Evolutionary conservation across 805 yeast genomes (phyloP).

Genomic region (Candida pseudoglaebosa): DNA sequence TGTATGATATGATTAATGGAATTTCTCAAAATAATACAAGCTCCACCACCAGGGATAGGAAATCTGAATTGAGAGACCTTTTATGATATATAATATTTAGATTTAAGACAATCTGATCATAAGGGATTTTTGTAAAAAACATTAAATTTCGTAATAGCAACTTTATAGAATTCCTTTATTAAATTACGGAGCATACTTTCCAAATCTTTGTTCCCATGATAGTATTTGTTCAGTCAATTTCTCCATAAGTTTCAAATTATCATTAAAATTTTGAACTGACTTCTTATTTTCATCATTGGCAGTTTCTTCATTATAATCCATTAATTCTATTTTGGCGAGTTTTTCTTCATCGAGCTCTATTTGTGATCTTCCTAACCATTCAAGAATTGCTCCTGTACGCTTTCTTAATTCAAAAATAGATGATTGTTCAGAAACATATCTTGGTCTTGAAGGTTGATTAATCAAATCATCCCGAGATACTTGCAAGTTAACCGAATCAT

Average conservation of each 20-base stretch:
- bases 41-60: conserved; percentile 12
- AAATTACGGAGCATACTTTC: conserved; percentile 41
- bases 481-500: conserved; percentile 1
- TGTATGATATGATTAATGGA: conserved; percentile 29
- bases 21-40: not conserved
- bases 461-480: conserved; percentile 44
- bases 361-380: conserved; percentile 85
- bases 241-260: conserved; percentile 66
- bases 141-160: not conserved
- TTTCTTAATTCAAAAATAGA: conserved; percentile 81
- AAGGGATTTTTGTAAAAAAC: not conserved
- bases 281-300: conserved; percentile 21
- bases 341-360: conserved; percentile 76
- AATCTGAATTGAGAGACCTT: conserved; percentile 37
- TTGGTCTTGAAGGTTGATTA: conserved; percentile 75
- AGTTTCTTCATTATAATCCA: conserved; percentile 37
- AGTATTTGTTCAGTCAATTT: conserved; percentile 65
- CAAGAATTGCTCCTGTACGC: conserved; percentile 84
- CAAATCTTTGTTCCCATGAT: conserved; percentile 76
- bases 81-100: conserved; percentile 12
- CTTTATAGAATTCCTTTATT: no score
- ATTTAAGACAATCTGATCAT: no score
- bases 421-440: conserved; percentile 73
- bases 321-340: conserved; percentile 47
- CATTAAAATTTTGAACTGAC: conserved; percentile 46